Percentiles rank a stretch among this genome's conserved stretches.
These are phyloP conservation scores for Termitomyces sp. DNA, from an alignment of 768 basidiomycete species.

Conservation along the genomic window DNA sequence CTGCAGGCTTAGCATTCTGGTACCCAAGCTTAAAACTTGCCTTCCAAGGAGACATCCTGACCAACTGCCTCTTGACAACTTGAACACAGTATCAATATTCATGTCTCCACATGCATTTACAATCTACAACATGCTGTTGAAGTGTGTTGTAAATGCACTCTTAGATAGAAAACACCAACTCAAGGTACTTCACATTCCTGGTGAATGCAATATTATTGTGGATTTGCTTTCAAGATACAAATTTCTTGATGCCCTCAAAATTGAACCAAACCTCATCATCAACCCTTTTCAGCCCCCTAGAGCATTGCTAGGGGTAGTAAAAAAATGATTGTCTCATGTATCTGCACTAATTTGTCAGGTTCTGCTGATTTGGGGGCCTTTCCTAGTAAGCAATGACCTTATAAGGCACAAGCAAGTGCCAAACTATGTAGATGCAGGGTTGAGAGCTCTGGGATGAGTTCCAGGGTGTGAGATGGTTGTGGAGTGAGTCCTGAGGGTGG, in stretches of 20 bases:
- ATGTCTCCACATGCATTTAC: constrained; percentile 16
- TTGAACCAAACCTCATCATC: not conserved
- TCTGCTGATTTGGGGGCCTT: too few relatives aligned
- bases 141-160: constrained; percentile 10
- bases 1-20: not conserved
- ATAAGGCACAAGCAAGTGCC: too few relatives aligned
- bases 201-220: constrained; percentile 15
- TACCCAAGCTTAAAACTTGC: not conserved
- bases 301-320: not conserved
- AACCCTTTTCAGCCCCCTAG: constrained; percentile 2
- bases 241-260: not conserved
- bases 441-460: too few relatives aligned
- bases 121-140: constrained; percentile 21
- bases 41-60: not conserved
- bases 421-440: too few relatives aligned
- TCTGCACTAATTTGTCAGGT: too few relatives aligned
- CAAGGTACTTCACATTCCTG: too few relatives aligned
- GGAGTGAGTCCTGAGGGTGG: too few relatives aligned
- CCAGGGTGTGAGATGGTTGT: too few relatives aligned
- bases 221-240: constrained; percentile 11
- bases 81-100: constrained; percentile 30
- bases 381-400: too few relatives aligned
- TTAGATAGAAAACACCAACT: not conserved
- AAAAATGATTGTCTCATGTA: constrained; percentile 17
- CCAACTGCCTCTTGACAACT: constrained; percentile 20